phyloP scores from a whole-genome alignment of 441 rosid genomes.

The Raphanus hybrid region DNA sequence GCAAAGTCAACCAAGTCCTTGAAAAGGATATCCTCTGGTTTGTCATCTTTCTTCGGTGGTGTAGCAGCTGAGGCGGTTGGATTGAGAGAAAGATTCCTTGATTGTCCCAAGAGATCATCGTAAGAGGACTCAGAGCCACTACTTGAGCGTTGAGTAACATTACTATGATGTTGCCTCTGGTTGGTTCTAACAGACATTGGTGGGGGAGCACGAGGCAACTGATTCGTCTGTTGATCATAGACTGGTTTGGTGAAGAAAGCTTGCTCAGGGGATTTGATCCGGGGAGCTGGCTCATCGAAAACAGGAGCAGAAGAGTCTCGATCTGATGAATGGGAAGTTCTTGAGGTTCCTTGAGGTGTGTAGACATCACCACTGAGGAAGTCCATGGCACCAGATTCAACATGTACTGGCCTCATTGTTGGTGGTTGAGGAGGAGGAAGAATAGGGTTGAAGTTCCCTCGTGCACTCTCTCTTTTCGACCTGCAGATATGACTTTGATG shows the following conservation, averaged over 20 bases:
- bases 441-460: constrained; percentile 53
- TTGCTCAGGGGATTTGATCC: constrained; percentile 55
- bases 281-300: constrained; percentile 60
- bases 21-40: constrained; percentile 93
- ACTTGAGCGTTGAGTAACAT: constrained; percentile 54
- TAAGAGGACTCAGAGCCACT: constrained; percentile 66
- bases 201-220: constrained; percentile 76
- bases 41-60: constrained; percentile 60
- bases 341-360: constrained; percentile 56
- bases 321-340: constrained; percentile 51
- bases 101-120: constrained; percentile 65
- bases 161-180: constrained; percentile 67
- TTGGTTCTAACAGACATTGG: constrained; percentile 83
- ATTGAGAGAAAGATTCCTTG: constrained; percentile 71
- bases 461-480: constrained; percentile 72
- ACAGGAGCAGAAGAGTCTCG: constrained; percentile 48
- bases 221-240: constrained; percentile 67
- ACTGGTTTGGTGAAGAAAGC: constrained; percentile 60
- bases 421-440: constrained; percentile 83
- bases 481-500: constrained; percentile 46
- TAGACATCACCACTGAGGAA: constrained; percentile 90
- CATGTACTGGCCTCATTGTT: constrained; percentile 63
- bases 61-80: constrained; percentile 42
- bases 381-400: constrained; percentile 60
- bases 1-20: constrained; percentile 96